Evolutionary conservation across 192 early-diverging fungal genomes (phyloP).

Genomic region (Coemansia sp.): DNA sequence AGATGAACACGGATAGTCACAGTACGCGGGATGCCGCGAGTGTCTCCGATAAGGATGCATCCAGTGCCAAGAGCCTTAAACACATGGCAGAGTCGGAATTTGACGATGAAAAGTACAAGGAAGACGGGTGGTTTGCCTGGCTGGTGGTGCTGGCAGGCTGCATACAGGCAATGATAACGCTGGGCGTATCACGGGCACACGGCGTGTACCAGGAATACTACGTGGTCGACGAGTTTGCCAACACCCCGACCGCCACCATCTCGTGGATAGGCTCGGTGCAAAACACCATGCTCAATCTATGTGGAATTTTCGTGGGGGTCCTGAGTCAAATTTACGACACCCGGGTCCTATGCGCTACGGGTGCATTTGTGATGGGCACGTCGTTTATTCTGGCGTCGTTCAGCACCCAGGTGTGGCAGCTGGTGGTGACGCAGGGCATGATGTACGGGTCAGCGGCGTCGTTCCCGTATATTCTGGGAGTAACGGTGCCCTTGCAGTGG

Average conservation of each 20-base stretch:
- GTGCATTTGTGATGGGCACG: slow-evolving; percentile 22
- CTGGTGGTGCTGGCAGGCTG: slow-evolving; percentile 37
- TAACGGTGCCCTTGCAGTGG: slow-evolving; percentile 46
- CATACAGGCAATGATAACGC: slow-evolving; percentile 40
- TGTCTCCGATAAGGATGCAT: no score
- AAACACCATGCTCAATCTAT: slow-evolving; percentile 43
- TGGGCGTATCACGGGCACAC: slow-evolving; percentile 43
- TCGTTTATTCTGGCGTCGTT: slow-evolving; percentile 52
- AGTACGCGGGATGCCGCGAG: no score
- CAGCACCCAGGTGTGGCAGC: slow-evolving; percentile 53
- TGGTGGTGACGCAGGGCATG: slow-evolving; percentile 51
- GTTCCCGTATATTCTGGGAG: slow-evolving; percentile 48
- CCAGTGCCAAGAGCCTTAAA: not conserved
- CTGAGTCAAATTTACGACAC: slow-evolving; percentile 35
- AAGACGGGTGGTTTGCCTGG: slow-evolving; percentile 44
- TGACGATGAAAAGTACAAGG: slow-evolving; percentile 2
- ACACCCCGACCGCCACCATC: slow-evolving; percentile 18
- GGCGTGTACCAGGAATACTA: slow-evolving; percentile 53
- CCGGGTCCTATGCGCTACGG: slow-evolving; percentile 24
- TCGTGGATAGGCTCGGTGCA: slow-evolving; percentile 53
- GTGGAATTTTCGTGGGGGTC: slow-evolving; percentile 42
- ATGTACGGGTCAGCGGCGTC: slow-evolving; percentile 41
- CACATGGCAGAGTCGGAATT: slow-evolving; percentile 4
- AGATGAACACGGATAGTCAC: no score
- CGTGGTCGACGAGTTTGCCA: slow-evolving; percentile 27